Evolutionary conservation across 78 protist genomes (phyloP).

Genomic region (Dictyostelium citrinum): DNA sequence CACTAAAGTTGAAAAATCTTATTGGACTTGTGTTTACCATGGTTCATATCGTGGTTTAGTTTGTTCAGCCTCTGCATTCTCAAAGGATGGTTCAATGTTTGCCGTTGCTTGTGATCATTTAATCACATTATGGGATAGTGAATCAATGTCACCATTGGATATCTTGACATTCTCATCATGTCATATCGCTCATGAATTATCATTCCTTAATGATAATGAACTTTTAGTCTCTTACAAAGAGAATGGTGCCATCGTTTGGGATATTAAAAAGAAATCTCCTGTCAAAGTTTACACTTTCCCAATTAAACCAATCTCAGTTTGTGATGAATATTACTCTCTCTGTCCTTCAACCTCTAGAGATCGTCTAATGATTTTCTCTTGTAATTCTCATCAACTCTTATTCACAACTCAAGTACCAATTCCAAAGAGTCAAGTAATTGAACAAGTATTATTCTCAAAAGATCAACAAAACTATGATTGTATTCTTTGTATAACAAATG

Average conservation of each 20-base stretch:
- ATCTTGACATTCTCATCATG: not conserved
- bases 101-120: slow-evolving; percentile 26
- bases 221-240: not conserved
- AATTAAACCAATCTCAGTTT: not conserved
- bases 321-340: not conserved
- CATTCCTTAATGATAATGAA: not conserved
- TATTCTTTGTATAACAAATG: not conserved
- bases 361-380: not conserved
- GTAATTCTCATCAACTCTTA: not conserved
- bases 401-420: not conserved
- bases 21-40: slow-evolving; percentile 27
- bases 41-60: not conserved
- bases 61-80: slow-evolving; percentile 6
- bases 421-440: not conserved
- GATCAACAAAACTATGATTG: slow-evolving; percentile 14
- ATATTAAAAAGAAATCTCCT: not conserved
- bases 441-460: slow-evolving; percentile 8
- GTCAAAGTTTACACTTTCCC: not conserved
- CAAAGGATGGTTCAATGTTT: slow-evolving; percentile 25
- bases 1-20: not conserved
- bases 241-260: slow-evolving; percentile 5
- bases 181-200: not conserved
- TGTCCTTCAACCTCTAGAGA: not conserved
- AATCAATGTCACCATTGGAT: not conserved
- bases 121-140: not conserved